A percentile compares a stretch with the other conserved stretches of the same genome.
Conservation (phyloP, 768 basidiomycete genomes). For the Infundibulicybe gibba region DNA sequence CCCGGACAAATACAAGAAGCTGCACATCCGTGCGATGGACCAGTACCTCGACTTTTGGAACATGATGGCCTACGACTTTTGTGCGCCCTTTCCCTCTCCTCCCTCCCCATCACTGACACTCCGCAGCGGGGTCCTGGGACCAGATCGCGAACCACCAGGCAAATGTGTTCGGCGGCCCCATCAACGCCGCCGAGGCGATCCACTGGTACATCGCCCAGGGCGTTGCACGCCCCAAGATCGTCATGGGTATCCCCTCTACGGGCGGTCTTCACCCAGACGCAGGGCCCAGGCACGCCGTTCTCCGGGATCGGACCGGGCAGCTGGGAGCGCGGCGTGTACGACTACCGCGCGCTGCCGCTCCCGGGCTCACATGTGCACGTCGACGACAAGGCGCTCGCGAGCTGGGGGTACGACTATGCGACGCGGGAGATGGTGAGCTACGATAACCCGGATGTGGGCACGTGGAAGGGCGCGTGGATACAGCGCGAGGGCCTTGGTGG, state of each 20-base stretch:
- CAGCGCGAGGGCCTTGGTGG: constrained; percentile 74
- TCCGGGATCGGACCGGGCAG: constrained; percentile 81
- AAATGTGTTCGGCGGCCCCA: constrained; percentile 66
- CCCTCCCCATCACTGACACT: background rate
- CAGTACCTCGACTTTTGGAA: constrained; percentile 93
- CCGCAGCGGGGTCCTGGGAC: constrained; percentile 76
- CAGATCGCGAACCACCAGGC: constrained; percentile 77
- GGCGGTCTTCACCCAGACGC: constrained; percentile 86
- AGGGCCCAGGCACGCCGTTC: constrained; percentile 78
- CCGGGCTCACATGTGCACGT: constrained; percentile 62
- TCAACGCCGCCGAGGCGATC: constrained; percentile 63
- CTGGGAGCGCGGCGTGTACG: constrained; percentile 92
- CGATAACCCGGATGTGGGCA: constrained; percentile 66
- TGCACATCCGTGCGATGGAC: constrained; percentile 84
- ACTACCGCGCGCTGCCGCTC: constrained; percentile 87
- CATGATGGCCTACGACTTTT: constrained; percentile 90
- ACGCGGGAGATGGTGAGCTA: constrained; percentile 82
- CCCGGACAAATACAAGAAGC: constrained; percentile 75
- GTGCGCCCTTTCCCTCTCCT: constrained; percentile 31
- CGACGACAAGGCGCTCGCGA: constrained; percentile 68
- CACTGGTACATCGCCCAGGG: constrained; percentile 69
- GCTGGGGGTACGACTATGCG: constrained; percentile 78
- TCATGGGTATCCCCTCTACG: constrained; percentile 95
- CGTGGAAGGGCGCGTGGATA: constrained; percentile 81
- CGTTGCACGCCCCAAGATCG: constrained; percentile 73